These are phyloP conservation scores for Phytopythium aichiense DNA, from an alignment of 352 stramenopile genomes.

Conservation along the genomic window DNA sequence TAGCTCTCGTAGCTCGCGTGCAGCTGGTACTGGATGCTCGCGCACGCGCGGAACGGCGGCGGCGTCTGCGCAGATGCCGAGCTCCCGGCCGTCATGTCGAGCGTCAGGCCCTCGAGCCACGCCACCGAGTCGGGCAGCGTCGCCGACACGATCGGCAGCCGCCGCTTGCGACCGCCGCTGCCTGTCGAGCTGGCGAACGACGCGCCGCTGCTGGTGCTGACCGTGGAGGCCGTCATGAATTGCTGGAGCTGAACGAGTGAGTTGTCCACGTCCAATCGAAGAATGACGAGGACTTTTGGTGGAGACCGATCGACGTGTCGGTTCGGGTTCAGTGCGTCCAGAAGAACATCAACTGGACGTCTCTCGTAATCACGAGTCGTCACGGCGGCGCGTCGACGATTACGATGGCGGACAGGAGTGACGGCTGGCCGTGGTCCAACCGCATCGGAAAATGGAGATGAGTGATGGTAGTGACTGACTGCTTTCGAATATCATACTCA, in stretches of 20 bases:
- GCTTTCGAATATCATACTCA: too few relatives aligned
- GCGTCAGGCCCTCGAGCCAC: constrained; percentile 24
- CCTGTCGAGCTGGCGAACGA: not conserved
- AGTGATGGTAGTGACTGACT: constrained; percentile 3
- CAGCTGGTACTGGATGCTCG: constrained; percentile 24
- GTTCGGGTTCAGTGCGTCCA: not conserved
- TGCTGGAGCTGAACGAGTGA: not conserved
- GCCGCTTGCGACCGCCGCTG: not conserved
- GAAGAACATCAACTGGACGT: not conserved
- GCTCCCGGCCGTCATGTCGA: constrained; percentile 21
- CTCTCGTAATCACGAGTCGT: not conserved
- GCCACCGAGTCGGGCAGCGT: constrained; percentile 23
- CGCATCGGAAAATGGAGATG: not conserved
- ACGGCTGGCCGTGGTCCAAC: not conserved
- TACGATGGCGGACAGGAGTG: not conserved
- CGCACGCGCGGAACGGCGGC: constrained; percentile 8
- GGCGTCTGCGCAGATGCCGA: constrained; percentile 8
- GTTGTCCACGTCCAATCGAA: constrained; percentile 3
- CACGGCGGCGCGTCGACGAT: not conserved
- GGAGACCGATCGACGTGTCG: not conserved
- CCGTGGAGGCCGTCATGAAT: constrained; percentile 1
- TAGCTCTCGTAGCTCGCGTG: constrained; percentile 23
- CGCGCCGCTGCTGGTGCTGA: not conserved
- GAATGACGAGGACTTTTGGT: not conserved
- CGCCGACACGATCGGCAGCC: constrained; percentile 1